Evolutionary conservation across 2,329 filamentous ascomycete species (phyloP).

Genomic region (Phialophora tarda): DNA sequence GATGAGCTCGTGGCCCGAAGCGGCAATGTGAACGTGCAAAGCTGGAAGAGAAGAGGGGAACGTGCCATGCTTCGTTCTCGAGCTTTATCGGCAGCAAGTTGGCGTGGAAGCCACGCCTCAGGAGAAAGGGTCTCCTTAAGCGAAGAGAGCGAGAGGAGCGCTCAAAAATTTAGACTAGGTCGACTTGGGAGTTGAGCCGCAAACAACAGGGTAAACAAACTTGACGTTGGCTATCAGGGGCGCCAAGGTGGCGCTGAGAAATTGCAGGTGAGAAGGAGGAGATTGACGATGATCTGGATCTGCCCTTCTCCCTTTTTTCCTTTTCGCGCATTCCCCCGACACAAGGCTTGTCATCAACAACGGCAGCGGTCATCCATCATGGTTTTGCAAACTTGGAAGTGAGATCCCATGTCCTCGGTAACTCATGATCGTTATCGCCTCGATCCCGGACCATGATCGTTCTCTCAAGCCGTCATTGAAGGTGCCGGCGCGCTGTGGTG

Average conservation of each 20-base stretch:
- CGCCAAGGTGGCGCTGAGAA: constrained; percentile 24
- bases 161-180: not conserved
- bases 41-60: not conserved
- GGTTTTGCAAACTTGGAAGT: not conserved
- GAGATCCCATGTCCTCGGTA: not conserved
- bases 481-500: not conserved
- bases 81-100: not conserved
- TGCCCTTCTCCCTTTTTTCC: constrained; percentile 1
- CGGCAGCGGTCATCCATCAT: not conserved
- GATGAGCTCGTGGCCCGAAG: not conserved
- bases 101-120: not conserved
- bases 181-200: not conserved
- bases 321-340: not conserved
- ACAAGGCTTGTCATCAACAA: not conserved
- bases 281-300: constrained; percentile 8
- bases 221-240: constrained; percentile 12
- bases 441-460: not conserved
- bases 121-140: not conserved
- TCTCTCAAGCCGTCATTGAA: not conserved
- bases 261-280: constrained; percentile 18
- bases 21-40: not conserved
- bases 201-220: not conserved
- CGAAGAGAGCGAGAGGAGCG: not conserved
- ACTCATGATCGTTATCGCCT: not conserved
- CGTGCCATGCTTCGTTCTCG: constrained; percentile 12